Conservation (phyloP, 352 stramenopile genomes). For the Pythium plurisporium region DNA sequence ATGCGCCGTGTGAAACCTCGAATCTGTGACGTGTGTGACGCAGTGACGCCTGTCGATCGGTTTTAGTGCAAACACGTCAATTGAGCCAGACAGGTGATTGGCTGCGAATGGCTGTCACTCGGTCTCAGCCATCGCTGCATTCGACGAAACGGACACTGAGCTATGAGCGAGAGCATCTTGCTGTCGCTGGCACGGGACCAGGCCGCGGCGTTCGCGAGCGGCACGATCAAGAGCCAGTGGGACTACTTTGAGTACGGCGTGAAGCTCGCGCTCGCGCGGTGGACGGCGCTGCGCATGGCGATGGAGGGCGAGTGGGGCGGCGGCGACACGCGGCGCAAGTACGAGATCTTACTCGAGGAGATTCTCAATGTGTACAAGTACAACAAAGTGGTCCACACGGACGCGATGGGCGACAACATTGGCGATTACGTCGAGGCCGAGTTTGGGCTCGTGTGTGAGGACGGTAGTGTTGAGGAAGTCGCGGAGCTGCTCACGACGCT, state of each 20-base stretch:
- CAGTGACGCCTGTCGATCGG: background rate
- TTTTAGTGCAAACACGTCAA: background rate
- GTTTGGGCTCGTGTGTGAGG: slow-evolving; percentile 76
- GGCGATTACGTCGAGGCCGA: slow-evolving; percentile 66
- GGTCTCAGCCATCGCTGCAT: too few relatives aligned
- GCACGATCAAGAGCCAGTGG: slow-evolving; percentile 70
- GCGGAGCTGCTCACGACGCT: slow-evolving; percentile 57
- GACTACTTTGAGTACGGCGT: slow-evolving; percentile 83
- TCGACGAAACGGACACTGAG: slow-evolving; percentile 1
- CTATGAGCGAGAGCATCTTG: slow-evolving; percentile 54
- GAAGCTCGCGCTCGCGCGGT: slow-evolving; percentile 70
- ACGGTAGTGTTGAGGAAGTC: slow-evolving; percentile 72
- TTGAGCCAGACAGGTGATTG: slow-evolving; percentile 3
- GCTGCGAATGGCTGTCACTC: background rate
- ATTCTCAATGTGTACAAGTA: slow-evolving; percentile 81
- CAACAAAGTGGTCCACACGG: slow-evolving; percentile 59
- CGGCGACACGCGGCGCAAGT: slow-evolving; percentile 76
- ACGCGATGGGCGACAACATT: slow-evolving; percentile 72
- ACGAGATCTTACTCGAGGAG: slow-evolving; percentile 75
- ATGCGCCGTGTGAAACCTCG: too few relatives aligned
- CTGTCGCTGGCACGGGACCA: slow-evolving; percentile 50
- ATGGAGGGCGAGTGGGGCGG: slow-evolving; percentile 81
- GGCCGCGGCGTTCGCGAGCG: slow-evolving; percentile 40
- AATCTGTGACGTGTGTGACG: background rate
- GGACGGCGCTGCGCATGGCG: slow-evolving; percentile 82